Conservation (phyloP, 75 land plant species). For the Pinus taeda region DNA sequence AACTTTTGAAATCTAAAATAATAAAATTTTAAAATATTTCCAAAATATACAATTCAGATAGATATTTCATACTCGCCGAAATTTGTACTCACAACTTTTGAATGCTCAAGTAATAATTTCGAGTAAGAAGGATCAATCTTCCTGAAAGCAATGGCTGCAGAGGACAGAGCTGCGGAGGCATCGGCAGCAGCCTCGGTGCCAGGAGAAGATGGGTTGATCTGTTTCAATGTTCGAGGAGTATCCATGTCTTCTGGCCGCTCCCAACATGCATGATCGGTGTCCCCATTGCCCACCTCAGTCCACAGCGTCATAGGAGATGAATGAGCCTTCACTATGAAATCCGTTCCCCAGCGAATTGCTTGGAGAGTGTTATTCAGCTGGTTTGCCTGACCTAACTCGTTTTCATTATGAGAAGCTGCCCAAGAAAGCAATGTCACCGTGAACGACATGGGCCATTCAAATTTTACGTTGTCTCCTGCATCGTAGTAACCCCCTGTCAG, state of each 20-base stretch:
- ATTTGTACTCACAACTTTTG: conserved; percentile 3
- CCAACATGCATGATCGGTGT: conserved; percentile 82
- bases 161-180: conserved; percentile 86
- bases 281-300: conserved; percentile 53
- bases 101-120: not conserved
- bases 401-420: conserved; percentile 12
- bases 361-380: conserved; percentile 13
- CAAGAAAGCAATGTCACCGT: conserved; percentile 27
- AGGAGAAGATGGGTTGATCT: conserved; percentile 36
- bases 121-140: not conserved
- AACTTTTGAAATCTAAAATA: no score
- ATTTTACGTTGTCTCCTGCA: conserved; percentile 48
- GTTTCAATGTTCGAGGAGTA: conserved; percentile 41
- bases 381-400: not conserved
- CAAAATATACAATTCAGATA: no score
- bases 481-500: conserved; percentile 40
- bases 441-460: conserved; percentile 42
- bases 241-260: conserved; percentile 94
- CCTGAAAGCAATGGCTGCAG: conserved; percentile 72
- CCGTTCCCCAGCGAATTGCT: conserved; percentile 39
- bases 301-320: conserved; percentile 20
- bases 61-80: not conserved
- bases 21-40: no score
- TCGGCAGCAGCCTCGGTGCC: conserved; percentile 55
- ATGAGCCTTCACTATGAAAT: conserved; percentile 17